Evolutionary conservation across 1,284 basidiomycete genomes (phyloP), one percentile per base, ranked within the genome.

Genomic region (Microbotryomycetes sp.): DNA sequence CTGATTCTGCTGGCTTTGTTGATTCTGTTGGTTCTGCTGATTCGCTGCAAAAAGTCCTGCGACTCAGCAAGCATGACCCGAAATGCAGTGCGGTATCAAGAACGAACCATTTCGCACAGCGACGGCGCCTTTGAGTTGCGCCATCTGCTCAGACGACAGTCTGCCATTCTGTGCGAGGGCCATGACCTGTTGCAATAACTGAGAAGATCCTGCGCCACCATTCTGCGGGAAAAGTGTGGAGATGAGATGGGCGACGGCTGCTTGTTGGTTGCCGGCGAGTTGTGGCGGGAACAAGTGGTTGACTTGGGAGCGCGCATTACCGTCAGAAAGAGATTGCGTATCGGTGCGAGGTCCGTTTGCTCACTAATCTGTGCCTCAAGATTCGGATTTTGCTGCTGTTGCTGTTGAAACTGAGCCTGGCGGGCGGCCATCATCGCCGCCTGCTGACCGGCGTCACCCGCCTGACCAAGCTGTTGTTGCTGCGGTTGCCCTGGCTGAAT

Each of bases 241-340:
- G 5, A 60, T 56, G n/a, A 69, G 58, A 30, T 68, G 67, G 6
- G 45, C 30, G 23, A 64, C 46, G 9, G 61, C 65, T n/a, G 63
- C 67, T 16, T 50, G 50, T 5, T 56, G 64, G 53, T 62, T 60
- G 26, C 31, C 45, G 23, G 59, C 56, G 52, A 66, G 58, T 5
- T 54, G 54, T 3, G 60, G 65, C 18, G 66, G 66, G 53, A 61
- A 68, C 24, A 68, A 54, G 29, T 68, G 67, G 35, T 64, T 46
- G 13, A 64, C 61, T 62, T 46, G 1, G 24, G 5, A 16, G 28
- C 2, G 4, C 23, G 18, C 16, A 24, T 3, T 45, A 45, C 18
- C 13, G 41, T 16, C 41, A 28, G 57, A 64, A 6, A 72, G 75
- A 27, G 72, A 74, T 66, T 74, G 30, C 52, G 69, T 57, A 41